A percentile compares a stretch with the other conserved stretches of the same genome.
These are phyloP conservation scores for Bretziella fagacearum DNA, from an alignment of 2,329 filamentous ascomycete genomes.

Conservation along the genomic window DNA sequence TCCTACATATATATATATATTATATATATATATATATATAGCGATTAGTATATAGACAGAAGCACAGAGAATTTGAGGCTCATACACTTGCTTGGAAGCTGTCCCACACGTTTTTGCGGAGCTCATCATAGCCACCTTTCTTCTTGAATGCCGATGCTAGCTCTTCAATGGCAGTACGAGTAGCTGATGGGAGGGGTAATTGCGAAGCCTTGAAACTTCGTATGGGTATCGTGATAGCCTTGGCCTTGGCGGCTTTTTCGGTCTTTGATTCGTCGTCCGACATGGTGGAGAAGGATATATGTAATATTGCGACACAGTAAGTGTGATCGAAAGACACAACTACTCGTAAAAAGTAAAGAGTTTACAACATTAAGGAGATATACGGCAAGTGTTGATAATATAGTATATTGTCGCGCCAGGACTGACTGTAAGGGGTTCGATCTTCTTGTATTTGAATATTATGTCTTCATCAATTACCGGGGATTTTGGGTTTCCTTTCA, in stretches of 20 bases:
- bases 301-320: no score
- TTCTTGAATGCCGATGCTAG: conserved; percentile 73
- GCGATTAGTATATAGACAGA: not conserved
- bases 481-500: not conserved
- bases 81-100: conserved; percentile 54
- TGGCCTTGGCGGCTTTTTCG: not conserved
- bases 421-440: not conserved
- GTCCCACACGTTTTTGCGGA: conserved; percentile 62
- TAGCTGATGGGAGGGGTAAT: conserved; percentile 55
- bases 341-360: no score
- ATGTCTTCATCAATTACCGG: not conserved
- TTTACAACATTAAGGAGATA: no score
- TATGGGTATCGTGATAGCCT: conserved; percentile 9
- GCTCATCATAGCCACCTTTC: conserved; percentile 64
- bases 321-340: no score
- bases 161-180: conserved; percentile 54
- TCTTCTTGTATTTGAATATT: not conserved
- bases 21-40: no score
- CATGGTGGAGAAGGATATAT: not conserved
- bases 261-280: not conserved
- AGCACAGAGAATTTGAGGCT: not conserved
- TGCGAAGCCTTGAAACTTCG: conserved; percentile 56
- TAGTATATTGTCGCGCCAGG: not conserved
- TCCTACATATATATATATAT: conserved; percentile 30
- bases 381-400: not conserved